Base-by-base conservation (phyloP, 768 basidiomycete species). In the Fomitopsis serialis region DNA sequence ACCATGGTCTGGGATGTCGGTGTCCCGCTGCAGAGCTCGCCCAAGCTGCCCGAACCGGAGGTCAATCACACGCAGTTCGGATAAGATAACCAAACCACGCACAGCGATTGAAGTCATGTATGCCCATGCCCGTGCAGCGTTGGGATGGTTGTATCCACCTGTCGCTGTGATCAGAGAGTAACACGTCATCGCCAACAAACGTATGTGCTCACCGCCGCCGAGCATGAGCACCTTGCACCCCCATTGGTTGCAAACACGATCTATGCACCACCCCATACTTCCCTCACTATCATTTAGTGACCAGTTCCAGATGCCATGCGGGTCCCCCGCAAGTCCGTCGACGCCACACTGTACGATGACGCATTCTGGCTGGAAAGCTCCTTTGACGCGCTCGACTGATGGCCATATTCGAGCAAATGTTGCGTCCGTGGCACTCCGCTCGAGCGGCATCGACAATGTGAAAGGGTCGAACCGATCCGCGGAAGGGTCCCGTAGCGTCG, bases 61-160 rank as follows among this genome's bases (percentile, higher is more conserved):
- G 29, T 52, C 45, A 35, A 44, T 15, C 25, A 72, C 87, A 56
- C 59, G 92, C 89, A 25, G 81, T 79, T 3, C 89, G 69, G 0
- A 86, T 85, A 1, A 93, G 34, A 21, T 13, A 3, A 49, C 32
- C 51, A 47, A 36, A 44, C n/a, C 25, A 72, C 87, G 56, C 59
- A 92, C 89, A 25, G 81, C 80, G 3, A 89, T 70, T 0, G 87
- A 85, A 1, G 93, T 96, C 17, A 94, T 69, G 61, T 83, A 83
- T 0, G 90, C 75, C 92, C 92, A 97, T 0, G 90, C 89, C 12
- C 93, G 79, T 0, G 94, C 93, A 1, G 84, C 84, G 59, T 95
- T 95, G 1, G 89, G 72, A 3, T 82, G 80, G 60, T 89, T 75
- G 65, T 98, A 97, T 0, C 95, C 95, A 17, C 93, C 92, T 78